Conservation (phyloP, 2,329 filamentous ascomycete species). For the Ophiostoma angusticollis region DNA sequence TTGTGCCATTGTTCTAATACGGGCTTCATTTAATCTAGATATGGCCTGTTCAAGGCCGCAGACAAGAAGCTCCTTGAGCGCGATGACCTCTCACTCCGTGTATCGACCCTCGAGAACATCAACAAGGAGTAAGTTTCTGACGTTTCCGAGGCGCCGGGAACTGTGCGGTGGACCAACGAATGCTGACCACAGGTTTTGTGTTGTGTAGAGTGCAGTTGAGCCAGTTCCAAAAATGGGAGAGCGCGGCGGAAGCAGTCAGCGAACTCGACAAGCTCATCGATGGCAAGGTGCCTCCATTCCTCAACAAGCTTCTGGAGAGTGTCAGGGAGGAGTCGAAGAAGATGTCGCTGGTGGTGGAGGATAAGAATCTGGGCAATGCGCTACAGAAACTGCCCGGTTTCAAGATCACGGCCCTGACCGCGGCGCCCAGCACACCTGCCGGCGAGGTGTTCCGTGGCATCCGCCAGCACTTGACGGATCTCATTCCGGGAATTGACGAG, state of each 20-base stretch:
- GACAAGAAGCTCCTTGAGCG: constrained; percentile 96
- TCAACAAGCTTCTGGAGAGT: constrained; percentile 68
- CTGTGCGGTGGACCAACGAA: too few relatives aligned
- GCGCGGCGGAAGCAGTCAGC: constrained; percentile 76
- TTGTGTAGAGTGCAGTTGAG: constrained; percentile 71
- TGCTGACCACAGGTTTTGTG: not conserved
- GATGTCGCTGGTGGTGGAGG: constrained; percentile 82
- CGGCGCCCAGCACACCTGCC: constrained; percentile 66
- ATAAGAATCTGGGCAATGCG: constrained; percentile 80
- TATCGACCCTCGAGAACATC: constrained; percentile 69
- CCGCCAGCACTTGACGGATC: constrained; percentile 74
- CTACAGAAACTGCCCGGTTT: constrained; percentile 87
- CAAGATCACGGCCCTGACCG: constrained; percentile 69
- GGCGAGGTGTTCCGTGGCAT: constrained; percentile 90
- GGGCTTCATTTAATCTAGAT: constrained; percentile 41
- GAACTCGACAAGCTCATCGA: constrained; percentile 83
- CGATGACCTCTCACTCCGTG: constrained; percentile 59
- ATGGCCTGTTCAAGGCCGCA: constrained; percentile 94
- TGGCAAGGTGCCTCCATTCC: constrained; percentile 84
- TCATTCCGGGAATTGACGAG: constrained; percentile 77
- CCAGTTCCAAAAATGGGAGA: constrained; percentile 95
- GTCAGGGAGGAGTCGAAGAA: constrained; percentile 93
- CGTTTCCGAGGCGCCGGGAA: not conserved
- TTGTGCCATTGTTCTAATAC: constrained; percentile 19
- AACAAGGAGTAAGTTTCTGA: constrained; percentile 60